Conservation (phyloP, 345 rosid species). For the Salix exigua region DNA sequence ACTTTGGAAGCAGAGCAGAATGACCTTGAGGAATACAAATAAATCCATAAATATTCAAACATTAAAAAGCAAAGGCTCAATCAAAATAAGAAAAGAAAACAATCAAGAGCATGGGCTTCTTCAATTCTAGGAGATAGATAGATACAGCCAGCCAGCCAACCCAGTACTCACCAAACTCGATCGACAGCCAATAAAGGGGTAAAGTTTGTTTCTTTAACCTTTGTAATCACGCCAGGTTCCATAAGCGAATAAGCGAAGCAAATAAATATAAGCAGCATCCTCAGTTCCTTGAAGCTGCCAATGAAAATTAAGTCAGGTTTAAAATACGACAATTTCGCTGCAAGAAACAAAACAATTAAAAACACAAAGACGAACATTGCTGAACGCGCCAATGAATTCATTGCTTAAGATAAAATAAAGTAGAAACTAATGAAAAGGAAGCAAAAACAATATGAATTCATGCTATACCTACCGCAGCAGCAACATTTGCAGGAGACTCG, state of each 20-base stretch:
- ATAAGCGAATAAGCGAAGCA: constrained; percentile 20
- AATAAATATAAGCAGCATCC: neutral
- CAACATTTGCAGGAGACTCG: constrained; percentile 90
- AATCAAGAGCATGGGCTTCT: neutral
- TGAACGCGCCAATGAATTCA: neutral
- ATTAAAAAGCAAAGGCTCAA: neutral
- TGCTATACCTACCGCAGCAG: constrained; percentile 53
- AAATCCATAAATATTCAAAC: neutral
- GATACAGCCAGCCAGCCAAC: too few species aligned
- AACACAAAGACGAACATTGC: too few species aligned
- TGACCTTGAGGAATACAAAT: neutral
- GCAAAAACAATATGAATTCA: neutral
- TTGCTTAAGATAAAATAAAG: neutral
- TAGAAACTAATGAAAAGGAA: neutral
- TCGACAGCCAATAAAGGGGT: neutral
- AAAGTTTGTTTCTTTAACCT: neutral
- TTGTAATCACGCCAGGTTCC: constrained; percentile 20
- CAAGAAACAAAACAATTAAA: neutral
- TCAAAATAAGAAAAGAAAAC: neutral
- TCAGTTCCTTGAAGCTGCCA: constrained; percentile 17
- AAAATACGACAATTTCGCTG: neutral
- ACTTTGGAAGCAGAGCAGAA: neutral
- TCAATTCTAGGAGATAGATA: neutral
- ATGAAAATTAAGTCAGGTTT: neutral
- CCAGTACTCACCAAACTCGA: neutral